Evolutionary conservation across 2,329 filamentous ascomycete species (phyloP), one percentile per base, ranked within the genome.

Genomic region (Alternaria novae-zelandiae): DNA sequence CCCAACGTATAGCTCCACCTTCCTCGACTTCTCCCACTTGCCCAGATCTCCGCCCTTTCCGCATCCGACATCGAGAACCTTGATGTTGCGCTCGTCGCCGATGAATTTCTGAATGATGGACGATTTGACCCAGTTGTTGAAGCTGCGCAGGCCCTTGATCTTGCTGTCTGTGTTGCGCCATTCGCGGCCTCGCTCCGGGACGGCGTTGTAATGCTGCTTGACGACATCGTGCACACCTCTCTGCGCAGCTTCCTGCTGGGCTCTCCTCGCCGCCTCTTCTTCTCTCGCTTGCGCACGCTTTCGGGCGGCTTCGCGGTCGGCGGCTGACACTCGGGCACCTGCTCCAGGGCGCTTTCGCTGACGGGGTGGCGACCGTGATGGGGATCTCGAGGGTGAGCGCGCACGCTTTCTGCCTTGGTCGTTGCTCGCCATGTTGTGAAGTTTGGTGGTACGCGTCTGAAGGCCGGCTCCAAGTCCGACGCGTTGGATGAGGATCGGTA

Each of bases 91-190:
- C 61, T 80, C 78, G 32, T 84, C 81, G 53, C 81, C 81, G 43
- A 78, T 78, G 82, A 97, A 98, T 78, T 97, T 97, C 78, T 98
- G 94, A 70, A 99, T 98, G 71, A 98, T 88, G 54, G 92, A 95
- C 77, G 93, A 97, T 85, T 99, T 99, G 82, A 99, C 88, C 96
- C 96, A 99, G 81, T 99, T 99, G 83, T 99, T 99, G 85, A 97
- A 96, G 70, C 91, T 93, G 57, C 96, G 89, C 57, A 99, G 84
- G 1, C 96, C 96, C 82, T 96, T 97, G 84, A 99, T 99, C 74
- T 92, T 91, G 80, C 92, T 97, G 74, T 97, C 94, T 7, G 93
- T 97, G 78, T 91, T 93, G 54, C 96, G 89, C 95, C 96, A 99
- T 75, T 97, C 94, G 57, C 95, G 89, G 12, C 96, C 96, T 28